Base-by-base conservation (phyloP, 1,284 basidiomycete genomes). In the Rhodotorula sp. region DNA sequence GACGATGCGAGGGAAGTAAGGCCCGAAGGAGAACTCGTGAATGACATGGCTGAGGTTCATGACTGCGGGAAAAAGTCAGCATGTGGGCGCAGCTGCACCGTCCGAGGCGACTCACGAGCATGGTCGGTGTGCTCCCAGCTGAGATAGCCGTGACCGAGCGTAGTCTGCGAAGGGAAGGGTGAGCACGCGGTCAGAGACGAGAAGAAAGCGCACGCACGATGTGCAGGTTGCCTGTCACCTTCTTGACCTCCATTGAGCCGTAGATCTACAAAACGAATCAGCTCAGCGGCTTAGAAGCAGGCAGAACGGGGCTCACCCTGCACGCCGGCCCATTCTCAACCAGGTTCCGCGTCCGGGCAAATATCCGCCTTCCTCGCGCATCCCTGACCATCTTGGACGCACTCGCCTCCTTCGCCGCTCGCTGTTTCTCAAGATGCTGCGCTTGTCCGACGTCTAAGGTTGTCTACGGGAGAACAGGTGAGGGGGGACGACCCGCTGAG, bases 41-140 rank as follows among this genome's bases (percentile, higher is more conserved):
- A 98, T 92, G 67, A 97, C 88, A 81, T 99, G 95, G 2, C 92
- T 92, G 46, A 98, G 85, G 79, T 99, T 98, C 92, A 99, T 96
- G 72, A 89, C 91, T 95, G 74, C 26, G 10, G n/a, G 28, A 22
- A 24, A 10, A 26, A 1, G 40, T 24, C 10, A 18, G 34, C 34
- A 4, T n/a, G 20, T 34, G 13, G 15, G 37, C 47, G 16, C 30
- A 30, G 22, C 7, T 11, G 18, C 2, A 22, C 0, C 1, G 28
- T 26, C 30, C 8, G 1, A 0, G 5, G 31, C 30, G 20, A 83
- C 87, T 75, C 76, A 94, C 91, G 79, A 11, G 80, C 84, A 77
- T 97, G 94, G 72, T 92, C 89, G 4, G 94, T 91, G 79, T 97
- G 94, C 70, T 92, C 86, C 71, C 85, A 84, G 77, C 89, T 92